Conservation (phyloP, 2,329 filamentous ascomycete species). For the Colletotrichum horii region DNA sequence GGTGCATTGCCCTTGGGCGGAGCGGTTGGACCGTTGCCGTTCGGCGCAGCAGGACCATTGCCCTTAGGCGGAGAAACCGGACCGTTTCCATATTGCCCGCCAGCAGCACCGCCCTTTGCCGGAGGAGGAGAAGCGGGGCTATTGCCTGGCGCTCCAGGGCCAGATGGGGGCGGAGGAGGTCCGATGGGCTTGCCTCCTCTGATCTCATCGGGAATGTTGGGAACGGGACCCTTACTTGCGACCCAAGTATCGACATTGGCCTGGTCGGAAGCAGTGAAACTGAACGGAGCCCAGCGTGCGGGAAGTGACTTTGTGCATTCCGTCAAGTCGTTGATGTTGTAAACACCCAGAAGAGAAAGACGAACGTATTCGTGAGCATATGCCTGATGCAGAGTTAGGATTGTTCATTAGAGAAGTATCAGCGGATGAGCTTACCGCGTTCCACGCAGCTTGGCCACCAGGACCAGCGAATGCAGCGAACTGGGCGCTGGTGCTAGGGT, state of each 20-base stretch:
- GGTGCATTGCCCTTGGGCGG: background rate
- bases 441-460: constrained; percentile 42
- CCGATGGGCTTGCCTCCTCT: background rate
- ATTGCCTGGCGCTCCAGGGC: background rate
- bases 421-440: constrained; percentile 33
- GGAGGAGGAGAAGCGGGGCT: background rate
- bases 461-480: constrained; percentile 41
- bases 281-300: constrained; percentile 15
- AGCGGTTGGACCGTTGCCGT: background rate
- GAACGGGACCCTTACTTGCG: background rate
- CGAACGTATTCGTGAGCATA: constrained; percentile 59
- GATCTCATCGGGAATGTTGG: background rate
- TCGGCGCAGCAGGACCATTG: background rate
- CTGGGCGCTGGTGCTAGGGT: constrained; percentile 38
- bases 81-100: background rate
- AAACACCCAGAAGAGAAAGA: constrained; percentile 58
- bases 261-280: constrained; percentile 9
- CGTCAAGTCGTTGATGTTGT: constrained; percentile 59
- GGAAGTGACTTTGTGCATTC: constrained; percentile 60
- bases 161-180: background rate
- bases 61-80: background rate
- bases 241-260: constrained; percentile 13
- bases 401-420: background rate
- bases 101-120: background rate
- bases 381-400: constrained; percentile 29